Evolutionary conservation across 1,284 basidiomycete genomes (phyloP).

Genomic region (Rhizoctonia solani): DNA sequence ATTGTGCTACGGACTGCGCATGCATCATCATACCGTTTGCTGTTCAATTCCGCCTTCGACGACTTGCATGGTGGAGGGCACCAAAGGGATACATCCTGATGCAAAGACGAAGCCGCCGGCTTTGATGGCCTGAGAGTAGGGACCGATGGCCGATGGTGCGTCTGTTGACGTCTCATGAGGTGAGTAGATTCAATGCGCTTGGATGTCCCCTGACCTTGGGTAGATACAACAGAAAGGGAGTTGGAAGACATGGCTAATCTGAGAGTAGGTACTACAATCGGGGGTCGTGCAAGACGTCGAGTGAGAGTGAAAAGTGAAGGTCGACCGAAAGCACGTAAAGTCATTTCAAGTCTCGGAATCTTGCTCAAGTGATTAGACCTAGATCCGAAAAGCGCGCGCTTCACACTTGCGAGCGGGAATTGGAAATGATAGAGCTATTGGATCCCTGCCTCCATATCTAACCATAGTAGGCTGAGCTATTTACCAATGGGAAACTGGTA

Average conservation of each 20-base stretch:
- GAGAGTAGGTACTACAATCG: neutral
- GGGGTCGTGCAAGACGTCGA: neutral
- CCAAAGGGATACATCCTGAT: constrained; percentile 88
- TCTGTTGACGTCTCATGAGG: constrained; percentile 50
- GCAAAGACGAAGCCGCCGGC: constrained; percentile 85
- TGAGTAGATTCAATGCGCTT: neutral
- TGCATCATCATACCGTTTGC: constrained; percentile 60
- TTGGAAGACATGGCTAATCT: constrained; percentile 12
- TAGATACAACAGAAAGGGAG: constrained; percentile 13
- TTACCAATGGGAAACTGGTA: neutral
- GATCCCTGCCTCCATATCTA: no score
- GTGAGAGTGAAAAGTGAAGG: neutral
- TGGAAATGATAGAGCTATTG: no score
- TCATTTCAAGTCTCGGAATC: constrained; percentile 21
- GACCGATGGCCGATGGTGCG: constrained; percentile 86
- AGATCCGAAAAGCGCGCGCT: constrained; percentile 34
- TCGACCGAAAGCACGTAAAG: constrained; percentile 1
- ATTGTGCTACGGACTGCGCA: neutral
- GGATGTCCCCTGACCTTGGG: neutral
- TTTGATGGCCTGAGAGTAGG: constrained; percentile 89
- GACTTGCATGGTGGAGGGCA: constrained; percentile 74
- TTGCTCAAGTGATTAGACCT: constrained; percentile 2
- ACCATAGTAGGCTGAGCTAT: no score
- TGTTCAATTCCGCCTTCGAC: constrained; percentile 79
- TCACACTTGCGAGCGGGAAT: neutral